Conservation (phyloP, 371 early-diverging fungal species). For the Cokeromyces recurvatus region DNA sequence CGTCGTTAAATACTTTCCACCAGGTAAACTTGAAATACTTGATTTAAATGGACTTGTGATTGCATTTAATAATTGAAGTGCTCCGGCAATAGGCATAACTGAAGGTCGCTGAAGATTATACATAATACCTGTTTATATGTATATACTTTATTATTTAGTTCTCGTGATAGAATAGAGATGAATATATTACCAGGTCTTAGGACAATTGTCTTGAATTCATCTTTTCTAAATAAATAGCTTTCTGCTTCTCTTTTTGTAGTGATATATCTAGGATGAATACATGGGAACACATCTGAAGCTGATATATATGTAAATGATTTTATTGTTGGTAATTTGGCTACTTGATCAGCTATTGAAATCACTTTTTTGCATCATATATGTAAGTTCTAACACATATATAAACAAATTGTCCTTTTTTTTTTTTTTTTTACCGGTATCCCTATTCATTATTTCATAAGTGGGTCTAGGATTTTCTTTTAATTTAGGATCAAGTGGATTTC, state of each 20-base stretch:
- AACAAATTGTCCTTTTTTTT: not conserved
- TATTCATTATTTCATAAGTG: constrained; percentile 64
- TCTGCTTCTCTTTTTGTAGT: constrained; percentile 78
- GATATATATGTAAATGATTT: constrained; percentile 68
- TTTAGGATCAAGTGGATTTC: constrained; percentile 39
- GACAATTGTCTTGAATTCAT: constrained; percentile 55
- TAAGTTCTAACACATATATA: not conserved
- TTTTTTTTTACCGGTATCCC: constrained; percentile 59
- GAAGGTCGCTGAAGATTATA: constrained; percentile 55
- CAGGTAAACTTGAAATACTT: constrained; percentile 47
- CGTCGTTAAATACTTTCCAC: constrained; percentile 55
- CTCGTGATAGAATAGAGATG: not conserved
- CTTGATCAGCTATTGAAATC: constrained; percentile 47
- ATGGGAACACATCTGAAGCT: constrained; percentile 62
- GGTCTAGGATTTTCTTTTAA: constrained; percentile 9
- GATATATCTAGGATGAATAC: constrained; percentile 67
- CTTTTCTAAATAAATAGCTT: constrained; percentile 42
- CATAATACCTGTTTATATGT: constrained; percentile 45
- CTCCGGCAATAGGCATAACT: constrained; percentile 57
- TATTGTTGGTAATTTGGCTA: constrained; percentile 40
- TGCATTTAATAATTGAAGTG: constrained; percentile 44
- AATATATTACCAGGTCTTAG: constrained; percentile 60
- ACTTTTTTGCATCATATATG: constrained; percentile 23
- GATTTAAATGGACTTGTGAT: constrained; percentile 41
- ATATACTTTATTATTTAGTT: not conserved